Evolutionary conservation across 2,329 filamentous ascomycete species (phyloP).

Genomic region (Pseudopyricularia cyperi): DNA sequence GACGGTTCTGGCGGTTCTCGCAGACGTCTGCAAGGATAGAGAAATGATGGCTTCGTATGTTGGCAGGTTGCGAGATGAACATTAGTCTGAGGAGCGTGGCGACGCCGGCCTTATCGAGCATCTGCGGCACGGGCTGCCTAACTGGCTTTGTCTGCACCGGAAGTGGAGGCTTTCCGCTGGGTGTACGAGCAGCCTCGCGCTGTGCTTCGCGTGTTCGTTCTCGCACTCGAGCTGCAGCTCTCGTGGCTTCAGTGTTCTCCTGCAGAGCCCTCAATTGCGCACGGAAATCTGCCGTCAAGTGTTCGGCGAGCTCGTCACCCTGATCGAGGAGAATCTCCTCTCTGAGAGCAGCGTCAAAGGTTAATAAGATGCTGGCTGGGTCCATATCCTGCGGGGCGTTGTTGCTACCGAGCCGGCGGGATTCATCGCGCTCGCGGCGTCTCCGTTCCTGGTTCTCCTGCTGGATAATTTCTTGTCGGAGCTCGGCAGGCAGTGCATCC

Average conservation of each 20-base stretch:
- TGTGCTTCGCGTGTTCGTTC: not conserved
- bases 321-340: slow-evolving; percentile 85
- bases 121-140: slow-evolving; percentile 77
- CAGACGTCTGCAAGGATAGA: slow-evolving; percentile 84
- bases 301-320: slow-evolving; percentile 73
- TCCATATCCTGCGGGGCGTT: slow-evolving; percentile 60
- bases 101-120: slow-evolving; percentile 91
- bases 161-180: slow-evolving; percentile 5
- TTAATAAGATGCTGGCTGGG: slow-evolving; percentile 80
- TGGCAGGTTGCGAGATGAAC: slow-evolving; percentile 90
- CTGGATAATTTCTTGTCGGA: slow-evolving; percentile 80
- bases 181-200: not conserved
- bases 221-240: slow-evolving; percentile 14
- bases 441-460: slow-evolving; percentile 84
- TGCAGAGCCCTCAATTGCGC: slow-evolving; percentile 68
- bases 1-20: slow-evolving; percentile 89
- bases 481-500: slow-evolving; percentile 79
- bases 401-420: slow-evolving; percentile 39
- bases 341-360: slow-evolving; percentile 71
- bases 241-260: slow-evolving; percentile 20
- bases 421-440: slow-evolving; percentile 68
- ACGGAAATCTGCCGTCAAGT: slow-evolving; percentile 73
- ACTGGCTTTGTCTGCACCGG: slow-evolving; percentile 40
- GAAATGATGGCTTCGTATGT: slow-evolving; percentile 71
- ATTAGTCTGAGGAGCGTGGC: slow-evolving; percentile 95